phyloP scores from a whole-genome alignment of 345 rosid genomes.

The Acer saccharum region DNA sequence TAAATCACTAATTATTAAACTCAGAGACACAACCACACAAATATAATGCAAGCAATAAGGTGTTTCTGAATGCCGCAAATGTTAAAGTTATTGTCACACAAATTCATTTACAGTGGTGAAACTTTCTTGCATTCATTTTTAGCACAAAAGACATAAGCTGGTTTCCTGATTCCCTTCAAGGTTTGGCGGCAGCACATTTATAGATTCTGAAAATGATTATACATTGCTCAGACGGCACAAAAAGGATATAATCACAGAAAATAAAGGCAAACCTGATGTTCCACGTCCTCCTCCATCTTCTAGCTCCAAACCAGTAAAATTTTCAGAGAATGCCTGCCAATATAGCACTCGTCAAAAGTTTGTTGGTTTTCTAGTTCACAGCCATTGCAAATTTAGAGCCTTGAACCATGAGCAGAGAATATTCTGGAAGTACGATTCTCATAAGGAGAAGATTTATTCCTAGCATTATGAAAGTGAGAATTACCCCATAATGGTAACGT shows the following conservation, averaged over 20 bases:
- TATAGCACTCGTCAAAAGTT: conserved; percentile 13
- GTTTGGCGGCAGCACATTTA: not conserved
- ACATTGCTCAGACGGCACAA: not conserved
- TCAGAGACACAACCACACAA: not conserved
- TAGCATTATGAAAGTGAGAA: not conserved
- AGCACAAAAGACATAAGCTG: not conserved
- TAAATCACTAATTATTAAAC: conserved; percentile 12
- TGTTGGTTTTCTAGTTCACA: conserved; percentile 6
- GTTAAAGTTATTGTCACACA: not conserved
- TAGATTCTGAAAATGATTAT: not conserved
- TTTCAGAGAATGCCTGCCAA: conserved; percentile 87
- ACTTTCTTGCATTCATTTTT: not conserved
- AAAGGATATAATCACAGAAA: not conserved
- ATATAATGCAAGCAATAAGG: not conserved
- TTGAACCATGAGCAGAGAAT: conserved; percentile 4
- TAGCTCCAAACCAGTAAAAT: conserved; percentile 95
- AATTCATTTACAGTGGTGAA: not conserved
- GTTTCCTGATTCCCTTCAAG: not conserved
- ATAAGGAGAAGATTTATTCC: not conserved
- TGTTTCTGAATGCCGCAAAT: not conserved
- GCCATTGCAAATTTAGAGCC: conserved; percentile 11
- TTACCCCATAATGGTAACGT: conserved; percentile 95
- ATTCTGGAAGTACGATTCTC: not conserved
- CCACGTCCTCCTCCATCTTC: conserved; percentile 99
- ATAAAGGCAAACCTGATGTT: conserved; percentile 66